A percentile compares a stretch with the other conserved stretches of the same genome.
Conservation (phyloP, 2,329 filamentous ascomycete genomes). For the Sporothrix globosa region DNA sequence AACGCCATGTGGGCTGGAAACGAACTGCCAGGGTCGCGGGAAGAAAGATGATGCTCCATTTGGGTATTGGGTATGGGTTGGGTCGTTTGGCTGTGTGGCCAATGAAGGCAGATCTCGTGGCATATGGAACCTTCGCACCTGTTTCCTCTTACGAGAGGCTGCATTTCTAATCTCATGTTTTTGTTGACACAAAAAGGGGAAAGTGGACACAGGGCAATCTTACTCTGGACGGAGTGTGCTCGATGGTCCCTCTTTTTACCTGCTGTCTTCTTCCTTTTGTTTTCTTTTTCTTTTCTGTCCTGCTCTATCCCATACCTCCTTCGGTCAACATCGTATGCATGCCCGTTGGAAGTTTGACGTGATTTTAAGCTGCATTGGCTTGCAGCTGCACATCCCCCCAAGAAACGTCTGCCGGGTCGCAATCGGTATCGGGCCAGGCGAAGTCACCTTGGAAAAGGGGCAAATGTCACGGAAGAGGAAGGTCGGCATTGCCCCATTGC, state of each 20-base stretch:
- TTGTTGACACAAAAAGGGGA: background rate
- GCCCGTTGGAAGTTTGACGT: background rate
- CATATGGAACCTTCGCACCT: no score
- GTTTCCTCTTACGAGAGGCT: background rate
- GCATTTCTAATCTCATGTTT: background rate
- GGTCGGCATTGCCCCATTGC: background rate
- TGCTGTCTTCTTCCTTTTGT: background rate
- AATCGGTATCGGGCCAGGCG: constrained; percentile 2
- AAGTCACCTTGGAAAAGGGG: constrained; percentile 19
- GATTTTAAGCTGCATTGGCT: background rate
- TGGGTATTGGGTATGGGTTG: background rate
- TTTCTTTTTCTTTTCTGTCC: background rate
- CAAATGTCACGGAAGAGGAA: constrained; percentile 21
- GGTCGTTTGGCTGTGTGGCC: background rate
- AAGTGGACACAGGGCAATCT: constrained; percentile 15
- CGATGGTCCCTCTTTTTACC: background rate
- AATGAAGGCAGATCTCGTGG: background rate
- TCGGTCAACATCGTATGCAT: constrained; percentile 12
- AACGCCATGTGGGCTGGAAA: constrained; percentile 18
- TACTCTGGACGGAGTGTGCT: background rate
- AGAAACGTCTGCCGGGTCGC: constrained; percentile 18
- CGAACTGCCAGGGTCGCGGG: no score
- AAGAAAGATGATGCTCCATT: background rate
- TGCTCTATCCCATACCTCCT: background rate
- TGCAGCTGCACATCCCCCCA: constrained; percentile 1